These are phyloP conservation scores for Cetradonia linearis DNA, from an alignment of 495 filamentous ascomycete species.

Conservation along the genomic window DNA sequence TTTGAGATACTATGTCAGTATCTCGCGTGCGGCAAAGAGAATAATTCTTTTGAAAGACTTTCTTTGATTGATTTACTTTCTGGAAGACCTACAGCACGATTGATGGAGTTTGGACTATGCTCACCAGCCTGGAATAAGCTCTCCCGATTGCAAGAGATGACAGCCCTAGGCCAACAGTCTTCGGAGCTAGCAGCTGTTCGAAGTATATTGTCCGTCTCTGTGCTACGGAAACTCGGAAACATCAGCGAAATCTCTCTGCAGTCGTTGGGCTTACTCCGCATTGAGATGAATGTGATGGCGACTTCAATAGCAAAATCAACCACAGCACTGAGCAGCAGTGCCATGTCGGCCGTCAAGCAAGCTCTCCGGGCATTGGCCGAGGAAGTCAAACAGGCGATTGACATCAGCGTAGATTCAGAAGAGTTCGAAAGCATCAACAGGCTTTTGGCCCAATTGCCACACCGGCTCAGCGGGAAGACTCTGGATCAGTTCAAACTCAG, in stretches of 20 bases:
- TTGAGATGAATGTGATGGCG: constrained; percentile 26
- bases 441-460: not conserved
- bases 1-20: constrained; percentile 26
- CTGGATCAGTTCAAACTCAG: not conserved
- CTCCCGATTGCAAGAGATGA: constrained; percentile 6
- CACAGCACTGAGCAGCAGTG: constrained; percentile 24
- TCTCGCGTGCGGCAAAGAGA: not conserved
- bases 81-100: constrained; percentile 15
- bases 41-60: not conserved
- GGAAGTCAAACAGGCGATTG: not conserved
- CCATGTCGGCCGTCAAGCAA: constrained; percentile 17
- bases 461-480: not conserved
- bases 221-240: constrained; percentile 18
- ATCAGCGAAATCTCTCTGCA: constrained; percentile 24
- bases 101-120: constrained; percentile 1
- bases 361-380: constrained; percentile 12
- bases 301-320: constrained; percentile 26
- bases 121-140: not conserved
- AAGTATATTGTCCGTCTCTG: constrained; percentile 14
- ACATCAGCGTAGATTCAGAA: not conserved
- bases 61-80: constrained; percentile 16
- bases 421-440: not conserved
- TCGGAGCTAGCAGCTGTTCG: constrained; percentile 15
- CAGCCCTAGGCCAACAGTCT: not conserved
- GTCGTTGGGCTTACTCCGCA: constrained; percentile 24